Percentiles rank a stretch among this genome's conserved stretches.
Evolutionary conservation across 768 basidiomycete species (phyloP).

Genomic region (Kwoniella newhampshirensis): DNA sequence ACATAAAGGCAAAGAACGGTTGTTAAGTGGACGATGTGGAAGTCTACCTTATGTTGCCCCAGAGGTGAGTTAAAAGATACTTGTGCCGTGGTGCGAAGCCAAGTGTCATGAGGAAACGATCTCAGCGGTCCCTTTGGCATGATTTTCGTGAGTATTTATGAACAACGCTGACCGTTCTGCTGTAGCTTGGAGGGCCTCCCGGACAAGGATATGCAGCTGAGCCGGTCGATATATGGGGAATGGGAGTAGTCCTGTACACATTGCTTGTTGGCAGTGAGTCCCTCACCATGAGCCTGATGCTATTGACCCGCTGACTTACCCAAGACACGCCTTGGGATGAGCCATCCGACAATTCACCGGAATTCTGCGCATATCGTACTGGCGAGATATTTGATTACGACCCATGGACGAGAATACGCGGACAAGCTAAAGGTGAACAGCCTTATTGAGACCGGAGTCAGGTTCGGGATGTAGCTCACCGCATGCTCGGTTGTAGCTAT

Average conservation of each 20-base stretch:
- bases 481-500: constrained; percentile 59
- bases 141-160: too few relatives aligned
- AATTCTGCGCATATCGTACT: constrained; percentile 71
- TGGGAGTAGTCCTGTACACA: constrained; percentile 90
- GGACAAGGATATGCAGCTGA: constrained; percentile 77
- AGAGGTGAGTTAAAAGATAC: constrained; percentile 74
- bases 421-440: constrained; percentile 62
- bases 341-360: constrained; percentile 72
- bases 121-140: too few relatives aligned
- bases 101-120: too few relatives aligned
- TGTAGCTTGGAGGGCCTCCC: constrained; percentile 62
- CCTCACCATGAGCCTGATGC: too few relatives aligned
- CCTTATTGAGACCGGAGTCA: background rate
- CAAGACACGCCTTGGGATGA: constrained; percentile 98
- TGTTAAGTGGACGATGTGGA: constrained; percentile 78
- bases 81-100: too few relatives aligned
- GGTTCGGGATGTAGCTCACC: constrained; percentile 6
- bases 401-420: constrained; percentile 74
- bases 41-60: constrained; percentile 93
- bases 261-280: constrained; percentile 78
- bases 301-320: background rate
- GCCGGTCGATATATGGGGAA: constrained; percentile 93
- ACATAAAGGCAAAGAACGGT: constrained; percentile 77
- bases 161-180: background rate
- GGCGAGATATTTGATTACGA: constrained; percentile 70